Evolutionary conservation across 345 rosid genomes (phyloP).

Genomic region (Moricandia arvensis): DNA sequence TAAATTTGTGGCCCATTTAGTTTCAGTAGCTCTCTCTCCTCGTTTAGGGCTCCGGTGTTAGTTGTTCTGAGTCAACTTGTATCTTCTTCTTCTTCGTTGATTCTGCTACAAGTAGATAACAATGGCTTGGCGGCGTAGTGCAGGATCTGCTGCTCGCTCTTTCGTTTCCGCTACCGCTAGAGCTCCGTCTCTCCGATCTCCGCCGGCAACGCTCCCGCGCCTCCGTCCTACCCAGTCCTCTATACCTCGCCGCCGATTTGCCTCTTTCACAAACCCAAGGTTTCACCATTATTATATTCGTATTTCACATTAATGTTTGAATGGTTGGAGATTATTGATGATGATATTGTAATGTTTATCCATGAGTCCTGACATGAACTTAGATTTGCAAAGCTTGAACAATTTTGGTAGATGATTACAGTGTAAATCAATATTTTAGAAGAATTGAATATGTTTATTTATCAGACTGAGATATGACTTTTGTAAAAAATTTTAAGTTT

Average conservation of each 20-base stretch:
- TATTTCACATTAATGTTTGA: no score
- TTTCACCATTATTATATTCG: no score
- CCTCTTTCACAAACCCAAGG: conserved; percentile 66
- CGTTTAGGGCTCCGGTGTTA: conserved; percentile 15
- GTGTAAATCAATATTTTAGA: background rate
- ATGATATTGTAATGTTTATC: no score
- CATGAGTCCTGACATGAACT: background rate
- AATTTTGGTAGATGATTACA: background rate
- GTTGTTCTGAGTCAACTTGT: background rate
- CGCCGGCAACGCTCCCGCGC: conserved; percentile 56
- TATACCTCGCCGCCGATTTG: conserved; percentile 65
- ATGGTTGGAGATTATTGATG: no score
- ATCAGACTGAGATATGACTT: background rate
- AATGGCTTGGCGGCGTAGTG: conserved; percentile 57
- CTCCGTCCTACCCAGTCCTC: conserved; percentile 59
- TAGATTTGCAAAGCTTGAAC: background rate
- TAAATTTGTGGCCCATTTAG: background rate
- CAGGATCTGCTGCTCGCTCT: conserved; percentile 44
- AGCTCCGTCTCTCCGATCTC: conserved; percentile 57
- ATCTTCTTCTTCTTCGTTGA: conserved; percentile 15
- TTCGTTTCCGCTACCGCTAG: conserved; percentile 56
- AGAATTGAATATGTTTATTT: background rate
- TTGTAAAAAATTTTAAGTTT: no score
- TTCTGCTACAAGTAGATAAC: background rate
- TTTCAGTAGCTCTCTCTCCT: background rate